These are phyloP conservation scores for Leccinum subtestaceum DNA, from an alignment of 768 basidiomycete genomes.

Conservation along the genomic window DNA sequence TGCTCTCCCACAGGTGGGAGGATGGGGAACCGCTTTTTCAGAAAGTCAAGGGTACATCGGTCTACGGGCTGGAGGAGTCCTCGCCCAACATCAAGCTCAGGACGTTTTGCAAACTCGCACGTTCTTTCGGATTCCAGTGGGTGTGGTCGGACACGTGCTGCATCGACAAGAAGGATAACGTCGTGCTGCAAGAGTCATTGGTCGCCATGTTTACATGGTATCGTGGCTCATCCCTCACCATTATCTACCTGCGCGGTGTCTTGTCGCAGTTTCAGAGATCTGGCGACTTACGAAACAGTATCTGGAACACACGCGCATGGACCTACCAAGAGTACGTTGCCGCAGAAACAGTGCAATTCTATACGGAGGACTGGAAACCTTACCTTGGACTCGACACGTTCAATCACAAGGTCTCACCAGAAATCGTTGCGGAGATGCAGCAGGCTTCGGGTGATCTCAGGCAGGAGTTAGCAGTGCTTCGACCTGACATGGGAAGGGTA, in stretches of 20 bases:
- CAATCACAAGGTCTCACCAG: background rate
- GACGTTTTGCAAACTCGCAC: background rate
- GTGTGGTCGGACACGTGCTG: background rate
- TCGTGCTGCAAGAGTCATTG: background rate
- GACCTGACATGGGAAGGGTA: background rate
- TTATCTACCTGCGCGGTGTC: background rate
- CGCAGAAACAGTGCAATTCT: background rate
- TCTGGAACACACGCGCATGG: background rate
- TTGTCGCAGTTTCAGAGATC: background rate
- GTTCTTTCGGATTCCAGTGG: background rate
- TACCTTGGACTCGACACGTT: background rate
- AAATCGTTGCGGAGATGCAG: background rate
- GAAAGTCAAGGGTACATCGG: background rate
- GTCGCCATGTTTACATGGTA: background rate
- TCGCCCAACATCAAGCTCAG: background rate
- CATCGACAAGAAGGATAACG: background rate
- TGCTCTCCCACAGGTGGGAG: background rate
- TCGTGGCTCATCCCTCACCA: background rate
- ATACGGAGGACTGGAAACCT: background rate
- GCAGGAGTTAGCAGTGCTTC: background rate
- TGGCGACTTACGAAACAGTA: background rate
- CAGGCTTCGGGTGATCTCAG: background rate
- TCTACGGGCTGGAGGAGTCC: background rate
- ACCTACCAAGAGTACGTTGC: background rate
- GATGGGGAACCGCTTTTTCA: background rate